Conservation (phyloP, 129 eudicot species). For the Chrysanthemum seticuspe region DNA sequence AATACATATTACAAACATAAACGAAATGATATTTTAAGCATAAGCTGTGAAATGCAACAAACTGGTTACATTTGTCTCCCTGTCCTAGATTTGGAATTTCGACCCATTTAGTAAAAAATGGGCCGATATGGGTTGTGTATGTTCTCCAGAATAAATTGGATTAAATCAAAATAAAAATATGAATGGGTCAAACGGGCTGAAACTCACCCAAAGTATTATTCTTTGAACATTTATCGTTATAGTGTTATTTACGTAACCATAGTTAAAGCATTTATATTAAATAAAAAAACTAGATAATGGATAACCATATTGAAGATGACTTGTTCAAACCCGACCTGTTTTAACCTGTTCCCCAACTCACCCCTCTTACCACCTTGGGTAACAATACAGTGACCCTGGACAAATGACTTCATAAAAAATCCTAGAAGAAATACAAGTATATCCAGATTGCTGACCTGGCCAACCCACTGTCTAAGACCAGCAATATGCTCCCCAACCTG, state of each 20-base stretch:
- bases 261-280: too few relatives aligned
- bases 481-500: constrained; percentile 84
- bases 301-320: neutral
- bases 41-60: neutral
- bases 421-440: neutral
- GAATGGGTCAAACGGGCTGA: too few relatives aligned
- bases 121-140: too few relatives aligned
- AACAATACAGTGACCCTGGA: neutral
- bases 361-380: neutral
- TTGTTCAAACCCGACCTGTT: neutral
- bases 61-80: neutral
- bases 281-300: too few relatives aligned
- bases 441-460: constrained; percentile 64
- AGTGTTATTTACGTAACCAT: too few relatives aligned
- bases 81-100: too few relatives aligned
- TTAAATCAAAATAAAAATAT: too few relatives aligned
- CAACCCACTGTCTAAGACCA: constrained; percentile 96
- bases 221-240: too few relatives aligned
- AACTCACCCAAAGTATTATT: too few relatives aligned
- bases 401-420: neutral
- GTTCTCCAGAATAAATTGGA: too few relatives aligned
- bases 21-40: neutral
- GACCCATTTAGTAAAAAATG: too few relatives aligned
- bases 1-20: constrained; percentile 7
- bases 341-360: neutral